Base-by-base conservation (phyloP, 352 stramenopile genomes). In the Phytopythium kandeliae region DNA sequence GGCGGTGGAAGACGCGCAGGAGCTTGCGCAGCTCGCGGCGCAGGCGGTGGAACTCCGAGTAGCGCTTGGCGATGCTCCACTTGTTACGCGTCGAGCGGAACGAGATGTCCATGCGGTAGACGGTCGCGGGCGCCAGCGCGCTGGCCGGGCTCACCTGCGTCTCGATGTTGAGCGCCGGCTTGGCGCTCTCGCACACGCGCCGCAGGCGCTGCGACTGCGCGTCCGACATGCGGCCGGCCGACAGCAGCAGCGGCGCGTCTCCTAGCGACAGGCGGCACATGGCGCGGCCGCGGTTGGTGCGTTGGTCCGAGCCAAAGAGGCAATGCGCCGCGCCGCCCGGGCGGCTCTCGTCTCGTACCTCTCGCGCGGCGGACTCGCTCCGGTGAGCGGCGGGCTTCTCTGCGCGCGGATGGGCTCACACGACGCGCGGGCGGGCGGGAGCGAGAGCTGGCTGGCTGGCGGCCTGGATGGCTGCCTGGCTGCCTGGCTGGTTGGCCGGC, bases 81-180 rank as follows among this genome's bases (percentile, higher is more conserved):
- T 90, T 92, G 57, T 91, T 89, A 36, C 79, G 80, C 42, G 84
- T 94, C 25, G 69, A 85, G 43, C 71, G 76, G 64, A 90, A 94
- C 10, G 78, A 90, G 33, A 94, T 89, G 60, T 92, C 83, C 74
- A 94, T 88, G 51, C 85, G 80, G 62, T 94, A 94, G 59, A 92
- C 78, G 31, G 80, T 94, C 46, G 75, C 80, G n/a, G 77, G 76
- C 24, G 70, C 51, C 28, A 72, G 62, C 30, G 71, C 50, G 16
- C 50, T 57, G 6, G 62, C 63, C 22, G 75, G 63, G 40, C 67
- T 73, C 60, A 91, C 74, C 49, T 89, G 69, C n/a, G 84, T 89
- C 68, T 71, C 79, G 55, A 92, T 87, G 62, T 79, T 87, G 50
- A 92, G 74, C 58, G 78, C 86, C 48, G 78, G 70, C 70, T 89